phyloP scores from a whole-genome alignment of 352 stramenopile genomes.

The Vaucheria bursata region DNA sequence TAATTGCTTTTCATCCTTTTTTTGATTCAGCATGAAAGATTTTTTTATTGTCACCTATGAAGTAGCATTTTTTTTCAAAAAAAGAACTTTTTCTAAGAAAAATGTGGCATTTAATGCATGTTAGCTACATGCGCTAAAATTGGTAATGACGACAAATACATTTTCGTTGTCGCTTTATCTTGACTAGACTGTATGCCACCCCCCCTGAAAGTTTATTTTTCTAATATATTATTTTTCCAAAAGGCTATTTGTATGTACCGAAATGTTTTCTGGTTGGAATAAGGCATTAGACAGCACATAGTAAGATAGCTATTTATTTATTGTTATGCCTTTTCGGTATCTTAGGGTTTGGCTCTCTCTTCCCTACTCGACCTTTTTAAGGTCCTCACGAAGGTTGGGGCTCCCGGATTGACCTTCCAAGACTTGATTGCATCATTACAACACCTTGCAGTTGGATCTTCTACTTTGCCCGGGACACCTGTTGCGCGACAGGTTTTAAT shows the following conservation, averaged over 20 bases:
- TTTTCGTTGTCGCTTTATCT: not conserved
- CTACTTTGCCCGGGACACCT: not conserved
- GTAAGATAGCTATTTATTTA: not conserved
- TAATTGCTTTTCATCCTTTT: too few relatives aligned
- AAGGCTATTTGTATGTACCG: not conserved
- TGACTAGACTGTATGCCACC: not conserved
- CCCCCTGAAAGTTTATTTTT: not conserved
- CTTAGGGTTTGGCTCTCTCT: conserved; percentile 73
- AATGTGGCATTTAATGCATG: too few relatives aligned
- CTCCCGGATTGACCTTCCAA: conserved; percentile 61
- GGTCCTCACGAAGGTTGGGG: conserved; percentile 52
- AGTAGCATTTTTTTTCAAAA: too few relatives aligned
- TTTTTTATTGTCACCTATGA: too few relatives aligned
- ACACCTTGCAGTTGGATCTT: conserved; percentile 50
- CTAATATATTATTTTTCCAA: not conserved
- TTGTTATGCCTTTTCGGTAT: conserved; percentile 53
- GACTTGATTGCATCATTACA: conserved; percentile 70
- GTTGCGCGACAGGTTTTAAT: conserved; percentile 39
- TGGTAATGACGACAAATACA: not conserved
- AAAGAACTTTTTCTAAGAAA: too few relatives aligned
- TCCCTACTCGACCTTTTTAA: conserved; percentile 61
- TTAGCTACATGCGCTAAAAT: too few relatives aligned
- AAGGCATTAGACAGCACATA: not conserved
- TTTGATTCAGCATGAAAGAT: too few relatives aligned
- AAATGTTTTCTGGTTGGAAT: not conserved